phyloP scores from a whole-genome alignment of 108 stramenopile genomes.

The Cyclotella atomus region DNA sequence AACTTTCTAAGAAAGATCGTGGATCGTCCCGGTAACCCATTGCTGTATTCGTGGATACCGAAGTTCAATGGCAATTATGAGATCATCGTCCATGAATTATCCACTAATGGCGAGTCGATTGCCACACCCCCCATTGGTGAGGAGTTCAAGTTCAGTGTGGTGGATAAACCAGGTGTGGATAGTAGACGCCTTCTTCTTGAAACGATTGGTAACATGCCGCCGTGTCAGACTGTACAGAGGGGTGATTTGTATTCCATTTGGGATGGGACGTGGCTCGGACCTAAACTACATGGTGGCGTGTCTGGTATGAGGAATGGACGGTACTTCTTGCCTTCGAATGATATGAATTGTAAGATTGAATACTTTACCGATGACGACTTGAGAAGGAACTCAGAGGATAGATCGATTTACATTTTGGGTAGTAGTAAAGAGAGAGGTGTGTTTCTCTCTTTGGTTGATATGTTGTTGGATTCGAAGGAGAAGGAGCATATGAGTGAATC shows the following conservation, averaged over 20 bases:
- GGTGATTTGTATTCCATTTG: slow-evolving; percentile 20
- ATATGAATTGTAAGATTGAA: slow-evolving; percentile 40
- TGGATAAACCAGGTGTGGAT: not conserved
- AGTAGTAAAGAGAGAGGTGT: slow-evolving; percentile 42
- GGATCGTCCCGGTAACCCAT: not conserved
- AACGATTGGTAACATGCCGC: too few species aligned
- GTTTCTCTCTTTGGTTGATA: slow-evolving; percentile 41
- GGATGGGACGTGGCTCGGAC: slow-evolving; percentile 47
- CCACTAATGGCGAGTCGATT: not conserved
- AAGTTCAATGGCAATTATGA: slow-evolving; percentile 15
- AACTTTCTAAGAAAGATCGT: slow-evolving; percentile 6
- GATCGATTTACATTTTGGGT: slow-evolving; percentile 43
- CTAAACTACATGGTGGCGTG: slow-evolving; percentile 4
- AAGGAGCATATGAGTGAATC: slow-evolving; percentile 15
- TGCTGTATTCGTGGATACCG: slow-evolving; percentile 38
- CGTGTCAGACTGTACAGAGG: slow-evolving; percentile 18
- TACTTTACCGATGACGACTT: slow-evolving; percentile 24
- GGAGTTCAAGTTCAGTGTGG: not conserved
- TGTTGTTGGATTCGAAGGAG: slow-evolving; percentile 19
- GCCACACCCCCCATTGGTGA: not conserved
- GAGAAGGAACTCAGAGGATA: slow-evolving; percentile 16
- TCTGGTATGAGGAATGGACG: slow-evolving; percentile 33
- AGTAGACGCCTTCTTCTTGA: too few species aligned
- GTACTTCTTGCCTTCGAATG: slow-evolving; percentile 29
- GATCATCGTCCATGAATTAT: slow-evolving; percentile 36